Evolutionary conservation across 192 early-diverging fungal genomes (phyloP).

Genomic region (Mortierella claussenii): DNA sequence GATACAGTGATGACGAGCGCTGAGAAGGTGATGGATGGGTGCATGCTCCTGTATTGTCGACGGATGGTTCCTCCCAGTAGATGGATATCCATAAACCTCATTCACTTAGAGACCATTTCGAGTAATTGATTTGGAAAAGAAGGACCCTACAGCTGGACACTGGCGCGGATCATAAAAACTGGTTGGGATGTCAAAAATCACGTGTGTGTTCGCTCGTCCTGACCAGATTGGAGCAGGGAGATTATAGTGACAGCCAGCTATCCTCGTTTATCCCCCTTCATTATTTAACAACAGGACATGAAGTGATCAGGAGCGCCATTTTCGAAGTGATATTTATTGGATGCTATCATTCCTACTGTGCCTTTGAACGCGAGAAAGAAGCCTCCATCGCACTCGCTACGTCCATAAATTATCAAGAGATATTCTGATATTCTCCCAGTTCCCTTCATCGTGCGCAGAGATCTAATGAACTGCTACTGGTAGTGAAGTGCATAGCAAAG

Average conservation of each 20-base stretch:
- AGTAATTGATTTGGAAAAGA: slow-evolving; percentile 34
- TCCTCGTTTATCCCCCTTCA: too few relatives aligned
- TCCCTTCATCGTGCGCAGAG: slow-evolving; percentile 10
- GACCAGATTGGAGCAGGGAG: too few relatives aligned
- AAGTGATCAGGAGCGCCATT: too few relatives aligned
- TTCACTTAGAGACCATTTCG: slow-evolving; percentile 30
- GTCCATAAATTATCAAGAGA: background rate
- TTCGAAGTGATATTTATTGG: background rate
- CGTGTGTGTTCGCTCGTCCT: too few relatives aligned
- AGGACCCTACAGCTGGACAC: slow-evolving; percentile 4
- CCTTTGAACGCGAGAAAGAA: slow-evolving; percentile 3
- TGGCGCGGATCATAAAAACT: slow-evolving; percentile 1
- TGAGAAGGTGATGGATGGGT: background rate
- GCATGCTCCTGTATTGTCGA: background rate
- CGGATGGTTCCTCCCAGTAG: slow-evolving; percentile 5
- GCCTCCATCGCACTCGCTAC: background rate
- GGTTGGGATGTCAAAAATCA: too few relatives aligned
- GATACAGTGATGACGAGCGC: background rate
- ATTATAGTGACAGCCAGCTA: too few relatives aligned
- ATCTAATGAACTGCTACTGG: background rate
- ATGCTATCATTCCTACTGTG: background rate
- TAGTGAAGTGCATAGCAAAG: background rate
- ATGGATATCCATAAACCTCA: slow-evolving; percentile 2
- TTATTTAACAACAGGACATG: too few relatives aligned
- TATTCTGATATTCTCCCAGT: background rate